Evolutionary conservation across 768 basidiomycete genomes (phyloP), one percentile per base, ranked within the genome.

Genomic region (Suillus decipiens): DNA sequence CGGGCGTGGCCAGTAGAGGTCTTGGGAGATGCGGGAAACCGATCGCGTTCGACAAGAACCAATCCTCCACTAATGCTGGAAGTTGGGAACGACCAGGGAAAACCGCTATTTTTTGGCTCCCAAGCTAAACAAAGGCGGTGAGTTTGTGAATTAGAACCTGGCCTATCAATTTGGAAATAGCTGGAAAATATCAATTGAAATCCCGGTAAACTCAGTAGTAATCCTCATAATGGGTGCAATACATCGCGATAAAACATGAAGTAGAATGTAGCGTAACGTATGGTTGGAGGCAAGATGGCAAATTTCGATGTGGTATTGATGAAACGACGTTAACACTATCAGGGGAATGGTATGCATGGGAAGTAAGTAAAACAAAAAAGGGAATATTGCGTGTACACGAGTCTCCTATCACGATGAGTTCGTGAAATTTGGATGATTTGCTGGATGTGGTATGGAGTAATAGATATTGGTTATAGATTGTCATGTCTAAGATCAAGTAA

Each of bases 321-420:
- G 9, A 17, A 56, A 28, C 10, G 37, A 17, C 37, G 10, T 56
- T 37, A 37, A 22, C 5, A 22, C 5, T 22, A 56, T 39, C 36
- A 56, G 24, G 15, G 55, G 55, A 56, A 56, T 37, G 24, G 37
- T 19, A 56, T 56, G 55, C 55, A 56, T 56, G 55, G 37, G 14
- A 10, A n/a, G 55, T 56, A 56, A 56, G 55, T 15, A 28, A 22
- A 15, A 24, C 28, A 11, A 56, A 56, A 24, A 15, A 24, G 36
- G 9, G 14, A 39, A 24, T 37, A 24, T 17, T 37, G 37, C 24
- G 55, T 15, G 55, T 39, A 37, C 15, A 56, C 36, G 37, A 17
- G 31, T 39, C 5, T 56, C 15, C 55, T 28, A 28, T 17, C 37
- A 56, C 37, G 15, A 56, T 56, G 55, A 19, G 55, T 55, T 55